Percentiles rank a stretch among this genome's conserved stretches.
Conservation (phyloP, 1,284 basidiomycete species). For the Boletus smithii region DNA sequence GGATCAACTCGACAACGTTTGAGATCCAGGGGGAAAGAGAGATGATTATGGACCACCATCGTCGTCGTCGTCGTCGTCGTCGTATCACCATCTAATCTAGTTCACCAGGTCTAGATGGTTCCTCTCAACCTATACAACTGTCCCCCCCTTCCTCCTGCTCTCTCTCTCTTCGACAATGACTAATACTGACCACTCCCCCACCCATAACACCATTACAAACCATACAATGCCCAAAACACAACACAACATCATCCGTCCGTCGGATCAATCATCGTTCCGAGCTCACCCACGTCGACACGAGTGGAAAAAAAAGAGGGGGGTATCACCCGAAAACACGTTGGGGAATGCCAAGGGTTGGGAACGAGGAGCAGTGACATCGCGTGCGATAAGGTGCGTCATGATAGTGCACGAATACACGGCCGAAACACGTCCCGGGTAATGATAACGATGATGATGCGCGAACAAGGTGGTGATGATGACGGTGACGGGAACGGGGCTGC, state of each 20-base stretch:
- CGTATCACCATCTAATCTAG: no score
- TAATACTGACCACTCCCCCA: no score
- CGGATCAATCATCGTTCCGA: conserved; percentile 7
- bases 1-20: no score
- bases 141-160: no score
- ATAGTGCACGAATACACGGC: conserved; percentile 5
- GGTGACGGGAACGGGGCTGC: background rate
- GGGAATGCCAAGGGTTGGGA: background rate
- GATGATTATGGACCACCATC: no score
- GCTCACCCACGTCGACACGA: conserved; percentile 1
- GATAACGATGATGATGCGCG: conserved; percentile 4
- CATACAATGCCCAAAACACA: conserved; percentile 7
- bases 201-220: no score
- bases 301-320: background rate
- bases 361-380: background rate
- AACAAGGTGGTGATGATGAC: background rate
- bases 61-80: no score
- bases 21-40: no score
- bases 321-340: background rate
- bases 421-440: conserved; percentile 6
- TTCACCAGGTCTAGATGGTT: no score
- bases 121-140: no score
- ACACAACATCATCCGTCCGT: background rate
- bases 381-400: conserved; percentile 1
- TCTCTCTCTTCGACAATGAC: no score